These are phyloP conservation scores for Apophysomyces elegans DNA, from an alignment of 371 early-diverging fungal genomes.

Conservation along the genomic window DNA sequence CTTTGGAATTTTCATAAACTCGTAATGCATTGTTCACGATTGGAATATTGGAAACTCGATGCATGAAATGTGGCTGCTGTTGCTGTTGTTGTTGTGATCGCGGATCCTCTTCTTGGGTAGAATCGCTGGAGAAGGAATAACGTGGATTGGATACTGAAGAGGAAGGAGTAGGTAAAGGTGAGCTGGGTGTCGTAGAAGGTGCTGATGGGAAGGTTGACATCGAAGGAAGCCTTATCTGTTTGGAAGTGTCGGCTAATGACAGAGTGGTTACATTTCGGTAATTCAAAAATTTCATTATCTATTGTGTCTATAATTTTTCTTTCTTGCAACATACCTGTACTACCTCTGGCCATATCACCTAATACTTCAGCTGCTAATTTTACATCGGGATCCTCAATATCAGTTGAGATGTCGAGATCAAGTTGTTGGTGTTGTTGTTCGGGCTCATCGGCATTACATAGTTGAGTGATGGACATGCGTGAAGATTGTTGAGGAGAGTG, in stretches of 20 bases:
- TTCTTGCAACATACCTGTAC: constrained; percentile 4
- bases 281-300: neutral
- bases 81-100: neutral
- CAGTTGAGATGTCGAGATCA: neutral
- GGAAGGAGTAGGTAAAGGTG: constrained; percentile 39
- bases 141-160: constrained; percentile 20
- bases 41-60: constrained; percentile 79
- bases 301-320: constrained; percentile 13
- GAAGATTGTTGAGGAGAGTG: constrained; percentile 21
- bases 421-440: neutral
- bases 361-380: constrained; percentile 70
- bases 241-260: constrained; percentile 7
- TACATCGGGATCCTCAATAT: constrained; percentile 55
- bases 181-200: constrained; percentile 37
- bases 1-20: constrained; percentile 79
- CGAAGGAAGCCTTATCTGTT: constrained; percentile 33
- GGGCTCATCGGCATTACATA: constrained; percentile 18
- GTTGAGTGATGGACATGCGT: constrained; percentile 46
- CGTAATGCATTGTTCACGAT: constrained; percentile 78
- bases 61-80: constrained; percentile 60
- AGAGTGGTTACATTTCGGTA: neutral
- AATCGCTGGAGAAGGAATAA: constrained; percentile 33
- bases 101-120: constrained; percentile 28
- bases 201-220: constrained; percentile 24
- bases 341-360: constrained; percentile 58